Evolutionary conservation across 1,284 basidiomycete genomes (phyloP).

Genomic region (Sporisorium scitamineum): DNA sequence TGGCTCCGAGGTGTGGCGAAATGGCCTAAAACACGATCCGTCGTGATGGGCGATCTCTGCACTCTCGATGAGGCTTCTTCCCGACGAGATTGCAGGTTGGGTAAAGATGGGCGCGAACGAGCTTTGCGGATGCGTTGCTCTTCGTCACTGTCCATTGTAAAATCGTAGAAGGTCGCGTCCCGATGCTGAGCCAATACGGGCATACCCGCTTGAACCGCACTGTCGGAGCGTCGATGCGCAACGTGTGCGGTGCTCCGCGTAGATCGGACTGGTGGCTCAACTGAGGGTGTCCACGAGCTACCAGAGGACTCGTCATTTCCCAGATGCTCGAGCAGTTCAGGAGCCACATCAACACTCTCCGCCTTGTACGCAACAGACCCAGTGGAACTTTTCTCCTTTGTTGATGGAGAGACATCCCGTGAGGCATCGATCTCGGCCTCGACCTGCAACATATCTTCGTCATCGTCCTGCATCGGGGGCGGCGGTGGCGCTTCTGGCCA

Average conservation of each 20-base stretch:
- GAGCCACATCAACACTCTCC: neutral
- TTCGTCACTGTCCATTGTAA: slow-evolving; percentile 50
- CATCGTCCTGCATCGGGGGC: slow-evolving; percentile 33
- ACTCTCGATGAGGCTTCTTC: neutral
- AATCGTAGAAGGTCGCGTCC: slow-evolving; percentile 41
- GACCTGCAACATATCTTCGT: slow-evolving; percentile 27
- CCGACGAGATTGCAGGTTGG: slow-evolving; percentile 8
- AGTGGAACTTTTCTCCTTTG: neutral
- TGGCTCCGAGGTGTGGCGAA: slow-evolving; percentile 23
- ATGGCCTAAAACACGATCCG: slow-evolving; percentile 12
- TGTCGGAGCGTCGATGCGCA: neutral
- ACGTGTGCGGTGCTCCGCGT: neutral
- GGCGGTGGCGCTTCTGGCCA: slow-evolving; percentile 24
- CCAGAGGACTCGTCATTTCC: neutral
- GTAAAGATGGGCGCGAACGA: slow-evolving; percentile 32
- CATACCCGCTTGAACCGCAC: slow-evolving; percentile 24
- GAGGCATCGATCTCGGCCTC: slow-evolving; percentile 16
- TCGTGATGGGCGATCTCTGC: slow-evolving; percentile 4
- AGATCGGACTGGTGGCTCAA: neutral
- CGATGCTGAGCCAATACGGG: slow-evolving; percentile 39
- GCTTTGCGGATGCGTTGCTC: slow-evolving; percentile 29
- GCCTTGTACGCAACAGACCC: neutral
- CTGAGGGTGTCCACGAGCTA: neutral
- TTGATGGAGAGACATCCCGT: neutral
- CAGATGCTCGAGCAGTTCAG: neutral